Percentiles rank a stretch among this genome's conserved stretches.
Evolutionary conservation across 2,329 filamentous ascomycete genomes (phyloP).

Genomic region (Phaeomoniella chlamydospora): DNA sequence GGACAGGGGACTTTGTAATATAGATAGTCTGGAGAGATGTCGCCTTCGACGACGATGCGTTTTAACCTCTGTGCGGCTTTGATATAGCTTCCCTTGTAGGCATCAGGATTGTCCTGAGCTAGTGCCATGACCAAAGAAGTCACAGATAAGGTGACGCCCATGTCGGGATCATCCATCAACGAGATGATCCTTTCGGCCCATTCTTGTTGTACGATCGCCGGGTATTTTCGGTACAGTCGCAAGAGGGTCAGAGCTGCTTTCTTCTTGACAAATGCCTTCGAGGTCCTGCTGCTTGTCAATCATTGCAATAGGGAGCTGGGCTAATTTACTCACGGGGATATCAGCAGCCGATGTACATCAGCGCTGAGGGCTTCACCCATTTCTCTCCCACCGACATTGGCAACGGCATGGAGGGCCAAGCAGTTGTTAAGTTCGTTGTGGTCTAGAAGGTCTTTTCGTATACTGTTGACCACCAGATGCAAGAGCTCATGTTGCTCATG

Average conservation of each 20-base stretch:
- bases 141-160: slow-evolving; percentile 88
- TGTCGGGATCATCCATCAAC: slow-evolving; percentile 92
- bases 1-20: slow-evolving; percentile 99
- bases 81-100: slow-evolving; percentile 85
- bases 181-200: slow-evolving; percentile 98
- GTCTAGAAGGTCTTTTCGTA: slow-evolving; percentile 87
- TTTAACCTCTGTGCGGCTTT: slow-evolving; percentile 86
- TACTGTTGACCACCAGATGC: slow-evolving; percentile 95
- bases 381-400: slow-evolving; percentile 89
- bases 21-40: slow-evolving; percentile 80
- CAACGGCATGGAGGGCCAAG: slow-evolving; percentile 88
- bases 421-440: slow-evolving; percentile 98
- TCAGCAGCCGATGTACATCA: slow-evolving; percentile 85
- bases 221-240: slow-evolving; percentile 85
- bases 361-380: slow-evolving; percentile 89
- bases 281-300: slow-evolving; percentile 37
- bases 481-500: slow-evolving; percentile 95
- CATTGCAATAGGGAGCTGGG: slow-evolving; percentile 1
- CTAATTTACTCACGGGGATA: slow-evolving; percentile 63
- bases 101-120: slow-evolving; percentile 84
- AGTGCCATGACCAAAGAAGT: slow-evolving; percentile 91
- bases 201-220: slow-evolving; percentile 84
- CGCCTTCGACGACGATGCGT: slow-evolving; percentile 77
- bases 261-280: slow-evolving; percentile 97
- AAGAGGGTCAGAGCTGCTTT: slow-evolving; percentile 91